phyloP scores from a whole-genome alignment of 2,329 filamentous ascomycete species.

The Penicillium olsonii region DNA sequence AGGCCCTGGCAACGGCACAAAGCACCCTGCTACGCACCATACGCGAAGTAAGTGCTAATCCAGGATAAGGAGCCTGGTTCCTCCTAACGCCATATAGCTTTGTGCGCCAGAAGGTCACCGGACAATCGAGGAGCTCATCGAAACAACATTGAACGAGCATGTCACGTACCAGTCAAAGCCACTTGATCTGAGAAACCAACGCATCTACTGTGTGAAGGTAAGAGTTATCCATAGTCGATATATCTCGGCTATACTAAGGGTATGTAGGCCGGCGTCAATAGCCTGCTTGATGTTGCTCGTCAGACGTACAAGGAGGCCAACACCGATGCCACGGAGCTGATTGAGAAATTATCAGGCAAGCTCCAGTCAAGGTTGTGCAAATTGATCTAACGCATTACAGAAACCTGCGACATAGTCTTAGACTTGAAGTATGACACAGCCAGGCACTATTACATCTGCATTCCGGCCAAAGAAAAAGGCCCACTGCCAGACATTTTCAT shows the following conservation, averaged over 20 bases:
- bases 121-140: conserved; percentile 65
- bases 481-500: conserved; percentile 70
- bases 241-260: conserved; percentile 15
- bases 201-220: conserved; percentile 84
- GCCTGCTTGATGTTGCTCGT: conserved; percentile 82
- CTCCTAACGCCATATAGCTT: conserved; percentile 43
- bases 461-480: conserved; percentile 65
- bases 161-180: conserved; percentile 75
- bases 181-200: conserved; percentile 83
- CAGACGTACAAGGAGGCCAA: conserved; percentile 89
- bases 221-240: not conserved
- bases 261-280: conserved; percentile 71
- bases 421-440: conserved; percentile 74
- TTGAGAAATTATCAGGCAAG: conserved; percentile 67
- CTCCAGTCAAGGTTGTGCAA: not conserved
- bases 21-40: conserved; percentile 68
- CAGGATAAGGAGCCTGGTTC: not conserved
- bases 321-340: conserved; percentile 71
- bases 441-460: conserved; percentile 76
- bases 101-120: conserved; percentile 66
- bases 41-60: conserved; percentile 50
- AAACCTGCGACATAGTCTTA: conserved; percentile 59
- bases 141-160: conserved; percentile 74
- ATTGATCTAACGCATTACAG: conserved; percentile 41
- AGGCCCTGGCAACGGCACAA: conserved; percentile 65